A percentile compares a stretch with the other conserved stretches of the same genome.
Conservation (phyloP, 2,329 filamentous ascomycete species). For the Pseudogymnoascus sp. region DNA sequence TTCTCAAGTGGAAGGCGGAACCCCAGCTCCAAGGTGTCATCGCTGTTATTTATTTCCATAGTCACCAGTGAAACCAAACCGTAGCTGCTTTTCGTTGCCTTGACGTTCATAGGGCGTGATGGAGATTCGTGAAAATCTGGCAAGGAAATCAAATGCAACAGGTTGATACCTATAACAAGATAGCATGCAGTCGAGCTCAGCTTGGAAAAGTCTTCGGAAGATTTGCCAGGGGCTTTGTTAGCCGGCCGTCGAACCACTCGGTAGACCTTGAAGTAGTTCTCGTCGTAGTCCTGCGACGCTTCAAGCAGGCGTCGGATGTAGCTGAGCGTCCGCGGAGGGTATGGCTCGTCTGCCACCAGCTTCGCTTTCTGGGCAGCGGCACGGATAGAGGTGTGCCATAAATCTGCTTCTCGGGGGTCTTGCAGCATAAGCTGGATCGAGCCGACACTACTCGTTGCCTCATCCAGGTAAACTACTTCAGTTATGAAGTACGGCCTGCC, state of each 20-base stretch:
- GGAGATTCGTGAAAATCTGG: conserved; percentile 45
- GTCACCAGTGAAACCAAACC: conserved; percentile 56
- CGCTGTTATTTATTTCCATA: conserved; percentile 49
- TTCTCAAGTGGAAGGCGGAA: conserved; percentile 52
- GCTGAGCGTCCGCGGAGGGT: conserved; percentile 52
- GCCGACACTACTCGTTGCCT: conserved; percentile 51
- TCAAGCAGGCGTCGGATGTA: conserved; percentile 56
- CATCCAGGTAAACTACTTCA: conserved; percentile 61
- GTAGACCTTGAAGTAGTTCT: conserved; percentile 58
- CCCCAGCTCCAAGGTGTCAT: conserved; percentile 59
- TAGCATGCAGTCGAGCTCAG: conserved; percentile 58
- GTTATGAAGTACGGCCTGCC: conserved; percentile 58
- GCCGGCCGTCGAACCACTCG: conserved; percentile 57
- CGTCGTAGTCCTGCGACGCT: conserved; percentile 60
- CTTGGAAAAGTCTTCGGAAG: conserved; percentile 59
- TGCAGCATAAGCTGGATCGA: conserved; percentile 57
- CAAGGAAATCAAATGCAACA: conserved; percentile 59
- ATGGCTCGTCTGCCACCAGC: conserved; percentile 40
- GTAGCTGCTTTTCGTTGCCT: conserved; percentile 40
- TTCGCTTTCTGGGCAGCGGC: conserved; percentile 49
- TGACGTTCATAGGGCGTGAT: conserved; percentile 37
- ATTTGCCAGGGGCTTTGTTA: conserved; percentile 42
- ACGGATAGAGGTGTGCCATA: conserved; percentile 57
- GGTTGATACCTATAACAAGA: conserved; percentile 60
- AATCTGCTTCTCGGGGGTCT: conserved; percentile 55